Evolutionary conservation across 2,329 filamentous ascomycete genomes (phyloP).

Genomic region (Aspergillus tubingensis): DNA sequence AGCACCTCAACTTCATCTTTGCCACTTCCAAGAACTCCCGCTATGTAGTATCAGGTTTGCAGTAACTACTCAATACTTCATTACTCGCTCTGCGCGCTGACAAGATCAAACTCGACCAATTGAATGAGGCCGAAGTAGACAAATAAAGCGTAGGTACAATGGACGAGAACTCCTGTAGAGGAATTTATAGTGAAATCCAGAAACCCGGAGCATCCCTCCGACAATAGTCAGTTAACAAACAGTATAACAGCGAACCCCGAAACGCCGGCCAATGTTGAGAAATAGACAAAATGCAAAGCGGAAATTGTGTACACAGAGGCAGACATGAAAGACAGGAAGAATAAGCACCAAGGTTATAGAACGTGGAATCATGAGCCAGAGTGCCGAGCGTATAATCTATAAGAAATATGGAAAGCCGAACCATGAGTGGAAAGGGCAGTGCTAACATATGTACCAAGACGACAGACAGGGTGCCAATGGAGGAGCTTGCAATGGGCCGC

Average conservation of each 20-base stretch:
- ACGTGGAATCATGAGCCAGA: background rate
- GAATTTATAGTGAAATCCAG: background rate
- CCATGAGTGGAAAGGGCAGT: conserved; percentile 6
- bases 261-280: conserved; percentile 20
- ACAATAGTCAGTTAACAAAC: conserved; percentile 1
- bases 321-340: conserved; percentile 1
- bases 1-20: no score
- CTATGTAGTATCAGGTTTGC: background rate
- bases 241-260: conserved; percentile 10
- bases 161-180: background rate
- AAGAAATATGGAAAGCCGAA: background rate
- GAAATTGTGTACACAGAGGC: conserved; percentile 12
- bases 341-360: conserved; percentile 7
- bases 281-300: conserved; percentile 16
- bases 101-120: background rate
- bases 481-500: no score
- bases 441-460: conserved; percentile 1
- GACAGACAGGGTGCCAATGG: conserved; percentile 20
- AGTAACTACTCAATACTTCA: background rate
- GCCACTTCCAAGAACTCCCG: no score
- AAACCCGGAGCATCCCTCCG: background rate
- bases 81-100: background rate
- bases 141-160: background rate
- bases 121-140: background rate
- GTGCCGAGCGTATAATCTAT: conserved; percentile 17